These are phyloP conservation scores for Sonneratia alba DNA, from an alignment of 345 rosid species.

Conservation along the genomic window DNA sequence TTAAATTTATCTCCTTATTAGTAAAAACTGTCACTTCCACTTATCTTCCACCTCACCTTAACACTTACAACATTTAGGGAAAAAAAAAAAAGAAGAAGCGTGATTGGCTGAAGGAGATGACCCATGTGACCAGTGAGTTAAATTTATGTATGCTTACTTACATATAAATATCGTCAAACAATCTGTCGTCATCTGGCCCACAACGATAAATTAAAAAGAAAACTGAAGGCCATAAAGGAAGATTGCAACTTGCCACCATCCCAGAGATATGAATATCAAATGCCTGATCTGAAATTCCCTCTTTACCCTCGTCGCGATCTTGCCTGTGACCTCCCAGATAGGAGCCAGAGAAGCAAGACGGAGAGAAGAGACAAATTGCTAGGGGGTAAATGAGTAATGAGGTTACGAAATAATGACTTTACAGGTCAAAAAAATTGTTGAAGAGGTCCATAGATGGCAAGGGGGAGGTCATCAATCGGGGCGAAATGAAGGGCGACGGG, in stretches of 20 bases:
- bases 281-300: not conserved
- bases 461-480: slow-evolving; percentile 23
- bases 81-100: too few relatives aligned
- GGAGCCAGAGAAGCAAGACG: not conserved
- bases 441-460: slow-evolving; percentile 46
- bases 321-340: not conserved
- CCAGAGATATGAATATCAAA: slow-evolving; percentile 7
- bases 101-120: too few relatives aligned
- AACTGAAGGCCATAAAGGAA: slow-evolving; percentile 9
- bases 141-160: too few relatives aligned
- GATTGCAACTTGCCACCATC: slow-evolving; percentile 21
- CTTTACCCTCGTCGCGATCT: not conserved
- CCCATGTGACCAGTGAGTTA: too few relatives aligned
- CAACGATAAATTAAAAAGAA: slow-evolving; percentile 12
- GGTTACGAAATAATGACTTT: slow-evolving; percentile 4
- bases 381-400: not conserved
- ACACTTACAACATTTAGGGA: too few relatives aligned
- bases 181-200: slow-evolving; percentile 11
- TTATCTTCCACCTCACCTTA: too few relatives aligned
- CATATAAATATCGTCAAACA: not conserved
- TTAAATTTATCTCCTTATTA: too few relatives aligned
- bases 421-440: slow-evolving; percentile 59
- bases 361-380: not conserved
- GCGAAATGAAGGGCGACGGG: slow-evolving; percentile 41
- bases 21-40: too few relatives aligned